Base-by-base conservation (phyloP, 2,329 filamentous ascomycete genomes). In the Monosporascus sp. region DNA sequence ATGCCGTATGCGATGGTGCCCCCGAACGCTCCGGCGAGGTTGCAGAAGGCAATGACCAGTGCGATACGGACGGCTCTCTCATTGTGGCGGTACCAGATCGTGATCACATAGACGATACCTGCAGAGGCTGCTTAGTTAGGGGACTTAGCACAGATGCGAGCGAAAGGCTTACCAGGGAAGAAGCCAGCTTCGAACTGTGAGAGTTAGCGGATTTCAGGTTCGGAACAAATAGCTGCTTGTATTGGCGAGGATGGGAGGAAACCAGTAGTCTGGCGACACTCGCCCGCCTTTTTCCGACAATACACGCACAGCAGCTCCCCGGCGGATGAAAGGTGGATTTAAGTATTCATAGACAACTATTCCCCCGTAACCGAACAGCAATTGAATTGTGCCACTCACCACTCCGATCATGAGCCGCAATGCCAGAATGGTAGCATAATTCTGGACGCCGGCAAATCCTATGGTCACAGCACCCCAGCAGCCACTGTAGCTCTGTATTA, bases 1-100 rank as follows among this genome's bases (percentile, higher is more conserved):
- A 85, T 83, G 0, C 77, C 82, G 9, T 79, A 81, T 1, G 81
- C 81, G 5, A 85, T 73, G 2, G 83, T 70, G 11, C 82, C 82
- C 61, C 81, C 82, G 54, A 85, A 85, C 0, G 79, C 85, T 1
- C 85, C 85, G 1, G 84, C 83, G 0, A 88, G 70, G 0, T 85
- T 84, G 1, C 85, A 85, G 0, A 84, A 84, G 1, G 83, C 84
- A 69, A 88, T 88, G 70, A 88, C 87, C 27, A 86, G 79, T 2
- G 84, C 84, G 25, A 63, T 63, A 48, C 60, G 53, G 17, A 63
- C 49, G 0, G 58, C 49, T 52, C 60, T 48, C 22, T 61, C 59
- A 9, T 63, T 52, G 38, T 63, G 58, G 6, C 54, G 55, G 49
- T 63, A 64, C 60, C 62, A 64, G 22, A 63, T 61, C 1, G 61